Evolutionary conservation across 1,139 yeast genomes (phyloP).

Genomic region (Taiozyma onychis): DNA sequence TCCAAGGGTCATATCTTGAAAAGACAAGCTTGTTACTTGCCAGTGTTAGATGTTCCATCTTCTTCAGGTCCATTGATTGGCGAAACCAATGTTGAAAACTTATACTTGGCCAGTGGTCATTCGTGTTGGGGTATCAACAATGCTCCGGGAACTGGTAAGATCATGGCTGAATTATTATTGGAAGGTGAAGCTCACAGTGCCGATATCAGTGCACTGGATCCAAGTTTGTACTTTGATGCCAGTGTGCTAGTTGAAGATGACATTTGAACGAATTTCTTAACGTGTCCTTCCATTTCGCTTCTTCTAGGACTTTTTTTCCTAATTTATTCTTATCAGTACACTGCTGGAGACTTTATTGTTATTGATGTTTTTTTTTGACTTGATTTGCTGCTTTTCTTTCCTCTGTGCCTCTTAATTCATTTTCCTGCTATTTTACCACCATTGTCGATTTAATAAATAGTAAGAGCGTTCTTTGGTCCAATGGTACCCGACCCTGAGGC

Average conservation of each 20-base stretch:
- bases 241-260: slow-evolving; percentile 24
- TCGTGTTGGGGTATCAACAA: slow-evolving; percentile 99
- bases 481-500: background rate
- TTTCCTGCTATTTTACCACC: background rate
- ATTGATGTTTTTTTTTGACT: background rate
- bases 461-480: background rate
- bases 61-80: slow-evolving; percentile 93
- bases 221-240: slow-evolving; percentile 81
- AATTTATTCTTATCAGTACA: no score
- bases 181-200: slow-evolving; percentile 84
- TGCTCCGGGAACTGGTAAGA: slow-evolving; percentile 94
- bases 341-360: background rate
- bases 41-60: slow-evolving; percentile 88
- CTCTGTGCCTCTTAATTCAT: background rate
- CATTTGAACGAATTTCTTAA: background rate
- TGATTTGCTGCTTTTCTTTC: background rate
- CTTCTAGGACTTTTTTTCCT: no score
- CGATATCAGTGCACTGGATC: slow-evolving; percentile 76
- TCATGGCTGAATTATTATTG: slow-evolving; percentile 79
- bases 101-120: slow-evolving; percentile 87
- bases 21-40: slow-evolving; percentile 93
- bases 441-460: background rate
- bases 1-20: slow-evolving; percentile 71
- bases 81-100: slow-evolving; percentile 75
- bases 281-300: background rate